These are phyloP conservation scores for Carex arenaria DNA, from an alignment of 202 grass and related monocot genomes.

Conservation along the genomic window DNA sequence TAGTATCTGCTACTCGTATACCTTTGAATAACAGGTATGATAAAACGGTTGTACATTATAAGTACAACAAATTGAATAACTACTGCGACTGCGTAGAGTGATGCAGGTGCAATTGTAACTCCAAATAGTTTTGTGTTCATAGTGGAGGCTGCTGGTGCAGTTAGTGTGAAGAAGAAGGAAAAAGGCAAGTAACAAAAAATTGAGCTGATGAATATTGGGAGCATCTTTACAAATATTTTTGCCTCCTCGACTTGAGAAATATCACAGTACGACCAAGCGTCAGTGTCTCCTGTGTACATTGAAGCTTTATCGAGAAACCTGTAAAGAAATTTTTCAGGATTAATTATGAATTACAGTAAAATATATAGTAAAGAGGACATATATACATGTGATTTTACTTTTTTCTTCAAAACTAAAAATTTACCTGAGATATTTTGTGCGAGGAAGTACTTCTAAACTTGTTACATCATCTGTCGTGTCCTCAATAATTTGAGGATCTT, in stretches of 20 bases:
- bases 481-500: constrained; percentile 42
- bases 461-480: not conserved
- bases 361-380: not conserved
- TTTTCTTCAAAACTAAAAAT: not conserved
- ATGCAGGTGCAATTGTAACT: constrained; percentile 43
- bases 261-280: constrained; percentile 36
- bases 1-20: constrained; percentile 26
- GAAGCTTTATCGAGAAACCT: constrained; percentile 38
- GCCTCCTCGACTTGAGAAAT: constrained; percentile 46
- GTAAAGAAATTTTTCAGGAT: not conserved
- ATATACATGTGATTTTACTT: not conserved
- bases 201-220: constrained; percentile 57
- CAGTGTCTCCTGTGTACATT: constrained; percentile 16
- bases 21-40: constrained; percentile 21
- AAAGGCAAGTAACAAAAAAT: constrained; percentile 41
- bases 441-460: constrained; percentile 17
- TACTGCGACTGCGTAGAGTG: constrained; percentile 53
- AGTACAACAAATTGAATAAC: constrained; percentile 57
- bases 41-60: constrained; percentile 30
- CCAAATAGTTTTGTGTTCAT: constrained; percentile 40
- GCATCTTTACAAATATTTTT: constrained; percentile 30
- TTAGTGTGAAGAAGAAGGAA: constrained; percentile 45
- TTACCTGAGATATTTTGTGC: constrained; percentile 39
- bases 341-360: not conserved
- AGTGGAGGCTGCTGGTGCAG: constrained; percentile 49